phyloP scores from a whole-genome alignment of 2,329 filamentous ascomycete species.

The Purpureocillium takamizusanense region DNA sequence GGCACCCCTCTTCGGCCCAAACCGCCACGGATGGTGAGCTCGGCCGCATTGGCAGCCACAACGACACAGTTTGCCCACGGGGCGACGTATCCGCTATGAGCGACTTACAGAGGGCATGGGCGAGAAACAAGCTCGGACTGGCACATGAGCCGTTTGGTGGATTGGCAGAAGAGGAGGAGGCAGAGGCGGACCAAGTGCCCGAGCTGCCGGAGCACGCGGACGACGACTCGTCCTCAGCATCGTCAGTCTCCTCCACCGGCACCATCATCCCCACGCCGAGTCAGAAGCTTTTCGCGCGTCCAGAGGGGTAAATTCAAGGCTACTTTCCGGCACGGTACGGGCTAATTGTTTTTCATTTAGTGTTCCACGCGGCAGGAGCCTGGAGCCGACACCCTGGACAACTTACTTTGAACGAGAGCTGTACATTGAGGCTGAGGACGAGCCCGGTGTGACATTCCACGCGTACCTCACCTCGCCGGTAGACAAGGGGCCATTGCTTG shows the following conservation, averaged over 20 bases:
- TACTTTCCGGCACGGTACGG: neutral
- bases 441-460: conserved; percentile 57
- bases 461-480: conserved; percentile 79
- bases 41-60: too few relatives aligned
- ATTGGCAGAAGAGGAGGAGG: conserved; percentile 41
- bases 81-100: conserved; percentile 49
- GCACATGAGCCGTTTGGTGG: conserved; percentile 41
- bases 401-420: conserved; percentile 87
- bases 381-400: conserved; percentile 72
- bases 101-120: conserved; percentile 70
- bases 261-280: conserved; percentile 78
- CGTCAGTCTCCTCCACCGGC: conserved; percentile 81
- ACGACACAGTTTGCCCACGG: too few relatives aligned
- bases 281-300: conserved; percentile 63
- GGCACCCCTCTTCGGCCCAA: too few relatives aligned
- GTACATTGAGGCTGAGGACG: conserved; percentile 48
- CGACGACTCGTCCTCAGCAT: conserved; percentile 66
- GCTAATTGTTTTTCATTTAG: conserved; percentile 22
- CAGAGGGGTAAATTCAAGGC: conserved; percentile 44
- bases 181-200: conserved; percentile 33
- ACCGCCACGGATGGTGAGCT: too few relatives aligned
- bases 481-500: conserved; percentile 70
- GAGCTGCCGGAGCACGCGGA: conserved; percentile 36
- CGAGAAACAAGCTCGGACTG: conserved; percentile 62
- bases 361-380: conserved; percentile 40